Conservation (phyloP, 495 filamentous ascomycete genomes). For the Hypoxylon lenormandii region DNA sequence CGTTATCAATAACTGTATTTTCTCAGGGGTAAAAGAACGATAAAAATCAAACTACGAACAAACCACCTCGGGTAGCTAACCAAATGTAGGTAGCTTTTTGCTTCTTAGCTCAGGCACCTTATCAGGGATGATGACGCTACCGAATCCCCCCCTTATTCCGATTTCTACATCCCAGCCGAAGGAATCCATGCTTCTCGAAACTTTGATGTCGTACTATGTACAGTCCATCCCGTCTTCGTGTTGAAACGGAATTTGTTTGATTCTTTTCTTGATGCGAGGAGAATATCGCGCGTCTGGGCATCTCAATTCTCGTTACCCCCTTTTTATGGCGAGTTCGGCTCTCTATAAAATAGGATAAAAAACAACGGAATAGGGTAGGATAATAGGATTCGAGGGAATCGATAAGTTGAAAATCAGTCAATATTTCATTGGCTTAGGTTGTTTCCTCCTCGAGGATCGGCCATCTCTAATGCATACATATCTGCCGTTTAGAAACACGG, state of each 20-base stretch:
- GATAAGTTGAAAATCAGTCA: constrained; percentile 6
- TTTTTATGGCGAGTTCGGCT: constrained; percentile 6
- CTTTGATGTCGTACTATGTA: constrained; percentile 30
- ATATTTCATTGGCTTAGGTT: constrained; percentile 11
- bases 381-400: constrained; percentile 35
- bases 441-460: constrained; percentile 28
- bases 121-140: constrained; percentile 48
- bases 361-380: constrained; percentile 8
- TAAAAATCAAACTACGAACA: constrained; percentile 25
- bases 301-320: not conserved
- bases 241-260: not conserved
- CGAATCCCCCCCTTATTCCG: constrained; percentile 29
- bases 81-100: constrained; percentile 7
- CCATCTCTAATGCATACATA: constrained; percentile 21
- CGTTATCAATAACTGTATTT: not conserved
- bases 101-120: constrained; percentile 7
- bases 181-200: not conserved
- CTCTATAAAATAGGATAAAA: not conserved
- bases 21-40: not conserved
- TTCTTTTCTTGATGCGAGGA: not conserved
- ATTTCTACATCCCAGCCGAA: constrained; percentile 15
- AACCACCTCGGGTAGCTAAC: constrained; percentile 21
- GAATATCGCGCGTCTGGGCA: not conserved
- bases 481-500: constrained; percentile 23
- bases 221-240: not conserved